These are phyloP conservation scores for Anthoceros angustus DNA, from an alignment of 225 moss, liverwort and hornwort species.

Conservation along the genomic window DNA sequence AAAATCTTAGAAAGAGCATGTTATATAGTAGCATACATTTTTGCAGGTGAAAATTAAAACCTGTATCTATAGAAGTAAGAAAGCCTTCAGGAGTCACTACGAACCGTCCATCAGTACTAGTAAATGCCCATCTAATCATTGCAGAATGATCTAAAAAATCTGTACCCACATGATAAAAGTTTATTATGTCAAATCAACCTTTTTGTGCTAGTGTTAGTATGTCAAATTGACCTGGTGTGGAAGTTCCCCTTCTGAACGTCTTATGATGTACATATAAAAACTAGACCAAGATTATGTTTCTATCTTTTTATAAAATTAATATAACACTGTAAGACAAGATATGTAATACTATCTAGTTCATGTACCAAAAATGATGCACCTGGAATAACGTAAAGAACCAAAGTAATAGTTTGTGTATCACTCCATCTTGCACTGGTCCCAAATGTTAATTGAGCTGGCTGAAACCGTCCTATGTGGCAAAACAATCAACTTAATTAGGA, in stretches of 20 bases:
- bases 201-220: no score
- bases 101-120: slow-evolving; percentile 42
- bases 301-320: no score
- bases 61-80: slow-evolving; percentile 34
- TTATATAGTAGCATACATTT: no score
- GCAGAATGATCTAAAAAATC: slow-evolving; percentile 57
- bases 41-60: slow-evolving; percentile 12
- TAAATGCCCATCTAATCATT: slow-evolving; percentile 43
- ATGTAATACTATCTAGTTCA: no score
- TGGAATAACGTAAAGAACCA: slow-evolving; percentile 22
- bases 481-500: neutral
- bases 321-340: no score
- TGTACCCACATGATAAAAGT: no score
- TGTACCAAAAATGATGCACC: neutral
- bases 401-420: slow-evolving; percentile 38
- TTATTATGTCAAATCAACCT: no score
- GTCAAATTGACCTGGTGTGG: no score
- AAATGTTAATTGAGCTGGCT: slow-evolving; percentile 41
- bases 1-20: neutral
- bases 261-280: neutral
- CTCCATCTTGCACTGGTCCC: slow-evolving; percentile 45
- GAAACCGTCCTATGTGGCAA: slow-evolving; percentile 38
- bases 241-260: no score
- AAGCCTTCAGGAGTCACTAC: slow-evolving; percentile 52
- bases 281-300: no score